phyloP scores from a whole-genome alignment of 2,329 filamentous ascomycete genomes.

The Myrmaecium sp. region DNA sequence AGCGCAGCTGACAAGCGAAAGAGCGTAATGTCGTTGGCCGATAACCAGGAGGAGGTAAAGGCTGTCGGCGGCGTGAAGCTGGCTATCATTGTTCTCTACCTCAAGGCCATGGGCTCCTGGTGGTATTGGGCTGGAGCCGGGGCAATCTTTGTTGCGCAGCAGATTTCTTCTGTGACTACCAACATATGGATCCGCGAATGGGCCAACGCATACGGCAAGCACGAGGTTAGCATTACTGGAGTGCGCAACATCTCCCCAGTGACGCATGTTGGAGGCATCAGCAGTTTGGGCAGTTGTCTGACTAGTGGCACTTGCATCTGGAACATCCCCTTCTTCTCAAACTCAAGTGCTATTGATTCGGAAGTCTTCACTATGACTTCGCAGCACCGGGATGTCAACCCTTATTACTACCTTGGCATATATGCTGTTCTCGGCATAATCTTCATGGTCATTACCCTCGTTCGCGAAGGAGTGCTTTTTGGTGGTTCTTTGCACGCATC shows the following conservation, averaged over 20 bases:
- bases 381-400: constrained; percentile 45
- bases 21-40: constrained; percentile 16
- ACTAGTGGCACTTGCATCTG: constrained; percentile 34
- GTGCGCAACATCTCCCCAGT: constrained; percentile 14
- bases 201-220: constrained; percentile 68
- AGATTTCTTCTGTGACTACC: constrained; percentile 70
- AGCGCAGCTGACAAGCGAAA: constrained; percentile 28
- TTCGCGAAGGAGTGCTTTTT: constrained; percentile 79
- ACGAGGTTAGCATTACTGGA: constrained; percentile 21
- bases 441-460: constrained; percentile 66
- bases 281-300: constrained; percentile 28
- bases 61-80: constrained; percentile 76
- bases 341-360: constrained; percentile 21
- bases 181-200: constrained; percentile 92
- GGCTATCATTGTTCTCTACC: constrained; percentile 70
- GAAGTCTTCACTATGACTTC: constrained; percentile 20
- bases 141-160: constrained; percentile 62
- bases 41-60: constrained; percentile 46
- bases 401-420: constrained; percentile 65
- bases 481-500: constrained; percentile 82
- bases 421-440: constrained; percentile 65
- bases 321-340: constrained; percentile 19
- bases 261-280: constrained; percentile 26
- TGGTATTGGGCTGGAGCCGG: constrained; percentile 78
- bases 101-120: constrained; percentile 85